phyloP scores from a whole-genome alignment of 768 basidiomycete species.

The Daedalea quercina region DNA sequence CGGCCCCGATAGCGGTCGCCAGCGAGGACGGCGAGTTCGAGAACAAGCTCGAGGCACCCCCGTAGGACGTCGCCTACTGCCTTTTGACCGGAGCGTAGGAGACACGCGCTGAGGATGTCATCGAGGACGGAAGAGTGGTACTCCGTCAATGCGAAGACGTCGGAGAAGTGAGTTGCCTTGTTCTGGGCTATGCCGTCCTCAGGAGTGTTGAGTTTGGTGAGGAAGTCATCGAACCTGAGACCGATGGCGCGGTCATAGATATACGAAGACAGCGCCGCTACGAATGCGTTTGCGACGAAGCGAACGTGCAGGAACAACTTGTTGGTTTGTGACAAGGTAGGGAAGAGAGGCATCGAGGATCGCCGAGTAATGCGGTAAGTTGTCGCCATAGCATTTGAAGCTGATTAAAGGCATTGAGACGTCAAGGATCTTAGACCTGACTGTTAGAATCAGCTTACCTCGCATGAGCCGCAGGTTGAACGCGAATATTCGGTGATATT shows the following conservation, averaged over 20 bases:
- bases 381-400: conserved; percentile 46
- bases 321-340: conserved; percentile 45
- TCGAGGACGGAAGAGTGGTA: conserved; percentile 67
- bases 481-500: conserved; percentile 81
- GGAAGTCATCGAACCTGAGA: conserved; percentile 68
- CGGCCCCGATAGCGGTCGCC: conserved; percentile 50
- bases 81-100: conserved; percentile 63
- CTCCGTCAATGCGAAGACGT: conserved; percentile 66
- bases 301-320: conserved; percentile 61
- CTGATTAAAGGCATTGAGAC: neutral
- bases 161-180: conserved; percentile 36
- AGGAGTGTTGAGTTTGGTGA: conserved; percentile 21
- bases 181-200: neutral
- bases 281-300: conserved; percentile 67
- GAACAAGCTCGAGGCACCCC: conserved; percentile 52
- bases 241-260: conserved; percentile 79
- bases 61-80: conserved; percentile 59
- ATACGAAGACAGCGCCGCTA: conserved; percentile 61
- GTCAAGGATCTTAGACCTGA: neutral
- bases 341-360: conserved; percentile 43
- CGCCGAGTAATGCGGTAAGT: conserved; percentile 58
- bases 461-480: conserved; percentile 73
- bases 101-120: conserved; percentile 68
- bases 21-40: conserved; percentile 61
- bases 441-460: conserved; percentile 37